Percentiles rank a stretch among this genome's conserved stretches.
Conservation (phyloP, 306 rosid genomes). For the Dalbergia cochinchinensis region DNA sequence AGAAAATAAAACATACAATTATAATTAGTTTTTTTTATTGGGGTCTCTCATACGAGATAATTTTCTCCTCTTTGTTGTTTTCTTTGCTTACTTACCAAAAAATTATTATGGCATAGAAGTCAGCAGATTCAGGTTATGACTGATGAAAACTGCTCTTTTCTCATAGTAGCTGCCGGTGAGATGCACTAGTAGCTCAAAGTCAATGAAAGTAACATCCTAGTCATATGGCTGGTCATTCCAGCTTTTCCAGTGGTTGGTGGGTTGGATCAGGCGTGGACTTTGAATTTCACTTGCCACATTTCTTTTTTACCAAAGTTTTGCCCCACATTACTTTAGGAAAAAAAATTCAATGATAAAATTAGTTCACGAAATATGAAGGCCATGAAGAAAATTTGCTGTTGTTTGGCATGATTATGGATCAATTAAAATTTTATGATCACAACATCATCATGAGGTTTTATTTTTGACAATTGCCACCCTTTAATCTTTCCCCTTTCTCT, state of each 20-base stretch:
- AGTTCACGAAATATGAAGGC: conserved; percentile 5
- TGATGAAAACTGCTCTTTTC: background rate
- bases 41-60: too few species aligned
- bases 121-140: conserved; percentile 23
- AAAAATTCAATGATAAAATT: conserved; percentile 1
- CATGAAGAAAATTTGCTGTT: conserved; percentile 25
- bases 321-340: background rate
- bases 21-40: too few species aligned
- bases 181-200: background rate
- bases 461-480: background rate
- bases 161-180: background rate
- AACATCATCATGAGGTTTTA: conserved; percentile 24
- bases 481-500: background rate
- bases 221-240: conserved; percentile 2
- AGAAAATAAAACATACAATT: too few species aligned
- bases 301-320: background rate
- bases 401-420: conserved; percentile 25
- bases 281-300: conserved; percentile 16
- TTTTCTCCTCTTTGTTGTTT: too few species aligned
- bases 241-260: background rate
- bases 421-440: conserved; percentile 13
- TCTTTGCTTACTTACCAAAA: too few species aligned
- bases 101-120: background rate
- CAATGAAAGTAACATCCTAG: background rate
- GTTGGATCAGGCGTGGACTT: conserved; percentile 7